phyloP scores from a whole-genome alignment of 139 green algal species.

The Chlorella sp. region DNA sequence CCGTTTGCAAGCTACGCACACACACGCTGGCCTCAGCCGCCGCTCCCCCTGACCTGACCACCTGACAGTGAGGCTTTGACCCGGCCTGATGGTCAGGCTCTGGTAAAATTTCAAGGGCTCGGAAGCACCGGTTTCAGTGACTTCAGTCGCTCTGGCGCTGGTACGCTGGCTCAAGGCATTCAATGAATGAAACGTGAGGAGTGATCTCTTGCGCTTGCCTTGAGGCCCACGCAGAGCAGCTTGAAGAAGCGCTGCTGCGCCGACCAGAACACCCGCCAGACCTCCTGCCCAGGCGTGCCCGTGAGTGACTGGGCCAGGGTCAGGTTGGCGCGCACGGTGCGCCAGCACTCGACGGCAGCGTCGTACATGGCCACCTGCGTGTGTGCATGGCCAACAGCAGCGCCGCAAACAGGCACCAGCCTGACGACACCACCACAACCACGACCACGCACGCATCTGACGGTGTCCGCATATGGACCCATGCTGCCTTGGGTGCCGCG shows the following conservation, averaged over 20 bases:
- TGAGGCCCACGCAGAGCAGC: conserved; percentile 76
- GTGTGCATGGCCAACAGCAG: no score
- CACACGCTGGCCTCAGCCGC: background rate
- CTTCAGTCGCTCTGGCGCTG: no score
- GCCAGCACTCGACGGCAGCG: conserved; percentile 46
- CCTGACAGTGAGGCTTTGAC: background rate
- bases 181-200: background rate
- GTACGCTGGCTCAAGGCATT: background rate
- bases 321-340: conserved; percentile 33
- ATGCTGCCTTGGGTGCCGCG: no score
- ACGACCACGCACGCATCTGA: no score
- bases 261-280: conserved; percentile 70
- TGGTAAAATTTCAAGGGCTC: background rate
- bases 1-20: background rate
- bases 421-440: no score
- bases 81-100: background rate
- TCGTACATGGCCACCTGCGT: conserved; percentile 68
- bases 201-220: conserved; percentile 37
- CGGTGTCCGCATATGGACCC: no score
- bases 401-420: no score
- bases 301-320: conserved; percentile 34
- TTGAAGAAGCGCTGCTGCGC: conserved; percentile 93
- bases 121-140: no score
- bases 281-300: conserved; percentile 24
- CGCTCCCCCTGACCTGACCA: background rate